These are phyloP conservation scores for Chionographis japonica DNA, from an alignment of 106 monocot genomes.

Conservation along the genomic window DNA sequence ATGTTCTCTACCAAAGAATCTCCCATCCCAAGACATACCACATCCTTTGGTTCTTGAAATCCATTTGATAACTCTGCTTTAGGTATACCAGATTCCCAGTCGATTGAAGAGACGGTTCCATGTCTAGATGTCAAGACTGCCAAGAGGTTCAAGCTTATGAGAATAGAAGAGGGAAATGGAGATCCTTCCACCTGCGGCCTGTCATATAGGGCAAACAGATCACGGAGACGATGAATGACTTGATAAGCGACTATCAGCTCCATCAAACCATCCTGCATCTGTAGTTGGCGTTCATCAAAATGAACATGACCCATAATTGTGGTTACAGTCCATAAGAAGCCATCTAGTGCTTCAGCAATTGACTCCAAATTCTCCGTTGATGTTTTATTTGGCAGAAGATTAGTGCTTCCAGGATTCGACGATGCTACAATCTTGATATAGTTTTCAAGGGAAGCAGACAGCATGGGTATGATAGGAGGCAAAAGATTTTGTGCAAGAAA, in stretches of 20 bases:
- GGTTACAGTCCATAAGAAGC: constrained; percentile 73
- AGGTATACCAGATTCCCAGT: constrained; percentile 65
- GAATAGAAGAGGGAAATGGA: constrained; percentile 90
- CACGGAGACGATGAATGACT: constrained; percentile 82
- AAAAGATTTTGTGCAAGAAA: constrained; percentile 93
- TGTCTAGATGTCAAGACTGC: constrained; percentile 71
- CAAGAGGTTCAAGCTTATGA: constrained; percentile 80
- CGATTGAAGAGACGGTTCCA: constrained; percentile 52
- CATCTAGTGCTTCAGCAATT: constrained; percentile 71
- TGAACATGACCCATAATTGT: constrained; percentile 59
- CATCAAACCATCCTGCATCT: constrained; percentile 79
- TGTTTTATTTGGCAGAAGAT: constrained; percentile 34
- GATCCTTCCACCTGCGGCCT: constrained; percentile 89
- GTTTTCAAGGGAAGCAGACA: constrained; percentile 87
- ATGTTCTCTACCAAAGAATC: constrained; percentile 3
- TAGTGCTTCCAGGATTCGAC: constrained; percentile 48
- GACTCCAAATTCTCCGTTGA: constrained; percentile 68
- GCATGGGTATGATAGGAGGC: constrained; percentile 92
- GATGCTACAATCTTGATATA: constrained; percentile 95
- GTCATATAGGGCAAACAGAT: constrained; percentile 94
- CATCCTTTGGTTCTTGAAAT: constrained; percentile 21
- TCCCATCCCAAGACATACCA: constrained; percentile 11
- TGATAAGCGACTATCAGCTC: constrained; percentile 92
- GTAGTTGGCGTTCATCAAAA: constrained; percentile 63
- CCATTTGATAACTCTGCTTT: constrained; percentile 14